Conservation (phyloP, 495 filamentous ascomycete species). For the Aspergillus funiculosus region DNA sequence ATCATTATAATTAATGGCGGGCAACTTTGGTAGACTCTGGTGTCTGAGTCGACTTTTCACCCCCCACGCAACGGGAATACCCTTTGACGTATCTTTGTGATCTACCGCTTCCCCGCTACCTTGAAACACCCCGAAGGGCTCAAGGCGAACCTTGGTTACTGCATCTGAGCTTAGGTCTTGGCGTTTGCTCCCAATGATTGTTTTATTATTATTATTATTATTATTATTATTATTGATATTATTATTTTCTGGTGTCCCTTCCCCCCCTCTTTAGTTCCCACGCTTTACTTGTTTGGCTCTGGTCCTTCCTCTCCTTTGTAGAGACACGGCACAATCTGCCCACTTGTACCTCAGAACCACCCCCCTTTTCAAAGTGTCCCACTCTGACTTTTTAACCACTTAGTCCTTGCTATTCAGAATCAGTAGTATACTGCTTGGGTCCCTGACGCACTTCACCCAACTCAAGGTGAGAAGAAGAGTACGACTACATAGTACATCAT, state of each 20-base stretch:
- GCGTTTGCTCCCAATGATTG: slow-evolving; percentile 22
- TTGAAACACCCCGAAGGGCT: slow-evolving; percentile 32
- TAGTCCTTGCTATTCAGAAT: slow-evolving; percentile 1
- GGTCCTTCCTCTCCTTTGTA: slow-evolving; percentile 13
- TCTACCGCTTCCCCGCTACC: slow-evolving; percentile 36
- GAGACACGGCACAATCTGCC: slow-evolving; percentile 22
- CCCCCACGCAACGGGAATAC: slow-evolving; percentile 35
- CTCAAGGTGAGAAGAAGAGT: background rate
- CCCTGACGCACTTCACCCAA: slow-evolving; percentile 1
- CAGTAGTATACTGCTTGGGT: background rate
- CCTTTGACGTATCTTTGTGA: slow-evolving; percentile 39
- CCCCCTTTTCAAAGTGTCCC: no score
- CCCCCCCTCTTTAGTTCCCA: slow-evolving; percentile 6
- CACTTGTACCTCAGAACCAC: slow-evolving; percentile 10
- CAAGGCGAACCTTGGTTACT: slow-evolving; percentile 37
- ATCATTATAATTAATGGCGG: background rate
- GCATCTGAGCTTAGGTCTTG: slow-evolving; percentile 34
- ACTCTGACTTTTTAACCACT: slow-evolving; percentile 7
- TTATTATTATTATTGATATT: slow-evolving; percentile 13
- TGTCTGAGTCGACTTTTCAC: background rate
- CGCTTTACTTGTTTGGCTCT: slow-evolving; percentile 18
- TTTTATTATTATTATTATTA: slow-evolving; percentile 1
- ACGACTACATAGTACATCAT: background rate
- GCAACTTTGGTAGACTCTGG: background rate
- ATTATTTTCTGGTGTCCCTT: slow-evolving; percentile 12